Base-by-base conservation (phyloP, 352 stramenopile species). In the Globisporangium iwayamae region DNA sequence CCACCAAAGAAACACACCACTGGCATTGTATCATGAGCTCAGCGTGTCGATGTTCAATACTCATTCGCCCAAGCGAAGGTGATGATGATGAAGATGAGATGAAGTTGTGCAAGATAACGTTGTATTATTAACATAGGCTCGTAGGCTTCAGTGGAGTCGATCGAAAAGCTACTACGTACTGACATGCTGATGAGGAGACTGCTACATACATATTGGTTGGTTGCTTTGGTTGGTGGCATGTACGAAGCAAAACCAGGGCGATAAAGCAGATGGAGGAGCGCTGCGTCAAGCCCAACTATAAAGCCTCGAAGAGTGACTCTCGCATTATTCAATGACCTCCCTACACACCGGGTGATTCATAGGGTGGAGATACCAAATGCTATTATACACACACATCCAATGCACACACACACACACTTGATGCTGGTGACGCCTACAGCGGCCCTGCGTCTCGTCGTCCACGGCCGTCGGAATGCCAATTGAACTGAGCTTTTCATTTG, bases 331-430 rank as follows among this genome's bases (percentile, higher is more conserved):
- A 83, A 91, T 91, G 78, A 91, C 80, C 83, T 81, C 80, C 75
- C 62, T 72, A 82, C 76, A 90, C 83, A 91, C 79, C 39, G 41
- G 62, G 25, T 66, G 60, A 67, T 92, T 89, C 76, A 90, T 76
- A 75, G 70, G 78, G 81, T 82, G 81, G 83, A 92, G 83, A 92
- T 92, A 92, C 83, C 81, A 90, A 92, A 90, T 92, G 83, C 83
- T 75, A 73, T 36, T 20, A 39, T 22, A 50, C 60, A 62, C 30
- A 50, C 51, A 32, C n/a, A 62, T 56, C 41, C 48, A 9, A 41
- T 25, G 32, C 9, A 56, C 32, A 57, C n/a, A 47, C 28, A 67
- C 22, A 58, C 36, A 50, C 18, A 16, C 34, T 18, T 46, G 28
- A 1, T 32, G 30, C 30, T 45, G 18, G 4, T 54, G 47, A 10